Base-by-base conservation (phyloP, 2,329 filamentous ascomycete genomes). In the Fusarium globosum region DNA sequence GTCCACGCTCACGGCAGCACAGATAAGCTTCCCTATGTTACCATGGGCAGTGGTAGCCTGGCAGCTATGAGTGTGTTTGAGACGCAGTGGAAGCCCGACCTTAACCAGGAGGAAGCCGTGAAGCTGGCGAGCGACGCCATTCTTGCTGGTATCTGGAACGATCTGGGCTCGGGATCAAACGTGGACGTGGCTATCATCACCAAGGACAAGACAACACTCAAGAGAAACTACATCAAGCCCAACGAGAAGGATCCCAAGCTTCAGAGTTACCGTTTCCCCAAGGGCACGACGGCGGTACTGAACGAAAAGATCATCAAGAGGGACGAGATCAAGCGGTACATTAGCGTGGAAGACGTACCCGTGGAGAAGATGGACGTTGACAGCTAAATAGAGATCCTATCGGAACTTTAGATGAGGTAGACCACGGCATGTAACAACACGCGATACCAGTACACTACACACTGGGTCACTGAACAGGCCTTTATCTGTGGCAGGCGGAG, bases 11-110 rank as follows among this genome's bases (percentile, higher is more conserved):
- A 99, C 88, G 96, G 97, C 76, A 96, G 93, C 80, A 99, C 96
- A 71, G 96, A 99, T 87, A 99, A 98, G 88, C 92, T 99, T 55
- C 96, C 96, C 57, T 99, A 99, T 83, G 97, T 99, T 76, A 99
- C 97, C 75, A 99, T 99, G 96, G 96, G 96, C 61, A 97, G 94
- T 30, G 96, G 96, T 74, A 97, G 94, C 53, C 87, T 99, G 76
- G 96, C 96, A 35, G 96, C 96, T 81, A 99, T 99, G 96, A 94
- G 94, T 38, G 93, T 99, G 58, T 99, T 99, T 81, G 96, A 99
- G 88, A 97, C 95, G 56, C 92, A 92, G 85, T 99, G 97, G 97
- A 94, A 95, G 88, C 86, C 90, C 13, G 85, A 91, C 69, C 83
- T 98, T 81, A 92, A 89, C 73, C 88, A 90, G 77, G 93, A 97